A percentile compares a stretch with the other conserved stretches of the same genome.
These are phyloP conservation scores for Penicillium sp. DNA, from an alignment of 2,329 filamentous ascomycete species.

Conservation along the genomic window DNA sequence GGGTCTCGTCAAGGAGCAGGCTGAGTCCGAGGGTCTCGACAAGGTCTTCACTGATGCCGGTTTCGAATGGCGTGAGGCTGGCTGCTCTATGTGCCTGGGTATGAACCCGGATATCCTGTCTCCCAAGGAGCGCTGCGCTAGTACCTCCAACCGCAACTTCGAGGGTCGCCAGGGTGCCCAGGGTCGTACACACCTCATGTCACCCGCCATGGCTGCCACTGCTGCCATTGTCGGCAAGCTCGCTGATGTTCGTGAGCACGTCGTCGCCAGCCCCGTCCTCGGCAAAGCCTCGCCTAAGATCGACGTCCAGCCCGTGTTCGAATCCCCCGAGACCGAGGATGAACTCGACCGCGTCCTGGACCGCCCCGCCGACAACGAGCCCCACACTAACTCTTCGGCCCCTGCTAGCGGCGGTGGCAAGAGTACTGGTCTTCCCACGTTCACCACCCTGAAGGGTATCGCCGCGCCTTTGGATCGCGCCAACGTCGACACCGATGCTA, in stretches of 20 bases:
- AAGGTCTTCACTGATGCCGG: constrained; percentile 85
- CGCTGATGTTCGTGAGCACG: constrained; percentile 76
- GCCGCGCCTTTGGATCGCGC: constrained; percentile 77
- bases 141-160: constrained; percentile 94
- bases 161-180: constrained; percentile 89
- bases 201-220: constrained; percentile 90
- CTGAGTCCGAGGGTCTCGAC: constrained; percentile 84
- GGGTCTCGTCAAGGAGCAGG: constrained; percentile 83
- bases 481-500: constrained; percentile 97
- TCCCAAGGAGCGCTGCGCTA: constrained; percentile 85
- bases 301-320: constrained; percentile 52
- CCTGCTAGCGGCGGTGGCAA: constrained; percentile 25
- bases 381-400: constrained; percentile 54
- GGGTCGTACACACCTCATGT: constrained; percentile 90
- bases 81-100: constrained; percentile 96
- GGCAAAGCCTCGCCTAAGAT: constrained; percentile 50
- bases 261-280: constrained; percentile 41
- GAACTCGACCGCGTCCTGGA: constrained; percentile 58
- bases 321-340: constrained; percentile 52
- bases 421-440: constrained; percentile 66
- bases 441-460: constrained; percentile 72
- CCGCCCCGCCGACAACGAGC: constrained; percentile 53
- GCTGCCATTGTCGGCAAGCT: constrained; percentile 84
- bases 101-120: constrained; percentile 98
- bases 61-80: constrained; percentile 96